Percentiles rank a stretch among this genome's conserved stretches.
phyloP scores from a whole-genome alignment of 1,284 basidiomycete species.

The Baeospora myosura region DNA sequence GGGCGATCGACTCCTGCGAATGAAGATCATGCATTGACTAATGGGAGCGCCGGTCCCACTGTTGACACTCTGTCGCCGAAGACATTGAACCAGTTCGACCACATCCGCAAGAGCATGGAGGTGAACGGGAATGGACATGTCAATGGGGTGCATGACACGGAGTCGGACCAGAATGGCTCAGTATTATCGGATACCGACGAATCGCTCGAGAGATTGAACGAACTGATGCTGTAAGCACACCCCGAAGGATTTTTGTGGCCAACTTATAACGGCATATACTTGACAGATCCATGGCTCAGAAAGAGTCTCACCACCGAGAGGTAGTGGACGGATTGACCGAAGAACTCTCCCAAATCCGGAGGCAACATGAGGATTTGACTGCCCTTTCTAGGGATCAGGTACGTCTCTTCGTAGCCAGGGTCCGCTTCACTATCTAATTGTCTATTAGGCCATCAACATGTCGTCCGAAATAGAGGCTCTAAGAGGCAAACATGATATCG shows the following conservation, averaged over 20 bases:
- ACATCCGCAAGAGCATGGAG: slow-evolving; percentile 59
- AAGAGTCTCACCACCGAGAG: slow-evolving; percentile 81
- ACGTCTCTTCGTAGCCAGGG: slow-evolving; percentile 12
- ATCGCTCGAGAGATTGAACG: slow-evolving; percentile 69
- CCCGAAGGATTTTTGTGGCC: slow-evolving; percentile 8
- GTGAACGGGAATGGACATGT: slow-evolving; percentile 33
- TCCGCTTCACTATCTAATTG: slow-evolving; percentile 3
- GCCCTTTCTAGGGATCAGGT: slow-evolving; percentile 78
- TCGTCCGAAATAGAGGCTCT: slow-evolving; percentile 75
- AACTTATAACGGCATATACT: slow-evolving; percentile 10
- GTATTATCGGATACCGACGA: slow-evolving; percentile 52
- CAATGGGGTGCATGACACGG: slow-evolving; percentile 13
- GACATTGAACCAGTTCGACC: slow-evolving; percentile 64
- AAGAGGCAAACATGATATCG: slow-evolving; percentile 51
- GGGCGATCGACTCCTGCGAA: slow-evolving; percentile 14
- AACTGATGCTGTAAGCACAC: slow-evolving; percentile 72
- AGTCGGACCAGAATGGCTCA: slow-evolving; percentile 25
- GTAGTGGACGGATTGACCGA: slow-evolving; percentile 61
- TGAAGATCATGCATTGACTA: slow-evolving; percentile 13
- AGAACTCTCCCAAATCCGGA: slow-evolving; percentile 61
- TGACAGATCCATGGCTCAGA: slow-evolving; percentile 85
- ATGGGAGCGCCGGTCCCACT: slow-evolving; percentile 21
- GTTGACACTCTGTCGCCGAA: slow-evolving; percentile 50
- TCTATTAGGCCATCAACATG: slow-evolving; percentile 69
- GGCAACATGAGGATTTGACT: slow-evolving; percentile 75